phyloP scores from a whole-genome alignment of 371 early-diverging fungal genomes.

The Syncephalastrum monosporum region DNA sequence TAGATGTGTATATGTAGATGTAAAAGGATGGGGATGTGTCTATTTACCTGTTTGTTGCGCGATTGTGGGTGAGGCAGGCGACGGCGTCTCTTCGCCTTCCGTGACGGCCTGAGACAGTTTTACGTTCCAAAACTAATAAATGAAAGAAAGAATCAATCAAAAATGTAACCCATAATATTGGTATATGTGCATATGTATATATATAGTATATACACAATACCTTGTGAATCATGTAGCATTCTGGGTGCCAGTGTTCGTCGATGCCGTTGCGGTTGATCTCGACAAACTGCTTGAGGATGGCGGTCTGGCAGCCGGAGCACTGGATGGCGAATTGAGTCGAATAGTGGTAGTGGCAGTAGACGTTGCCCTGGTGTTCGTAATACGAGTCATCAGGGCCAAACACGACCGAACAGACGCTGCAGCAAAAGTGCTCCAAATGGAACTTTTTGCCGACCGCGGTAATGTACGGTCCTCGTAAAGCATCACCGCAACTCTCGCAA shows the following conservation, averaged over 20 bases:
- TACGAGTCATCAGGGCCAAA: conserved; percentile 96
- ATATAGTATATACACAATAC: conserved; percentile 13
- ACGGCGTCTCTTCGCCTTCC: neutral
- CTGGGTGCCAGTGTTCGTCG: conserved; percentile 96
- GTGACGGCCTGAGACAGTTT: conserved; percentile 44
- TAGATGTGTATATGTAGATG: too few species aligned
- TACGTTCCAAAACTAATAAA: conserved; percentile 77
- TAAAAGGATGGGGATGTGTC: too few species aligned
- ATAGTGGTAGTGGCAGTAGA: conserved; percentile 95
- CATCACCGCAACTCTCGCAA: conserved; percentile 87
- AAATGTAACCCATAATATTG: neutral
- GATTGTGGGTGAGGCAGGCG: too few species aligned
- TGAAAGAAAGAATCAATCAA: neutral
- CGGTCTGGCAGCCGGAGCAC: conserved; percentile 93
- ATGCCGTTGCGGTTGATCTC: conserved; percentile 82
- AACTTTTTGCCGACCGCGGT: conserved; percentile 90
- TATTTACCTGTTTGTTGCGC: too few species aligned
- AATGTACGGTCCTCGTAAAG: conserved; percentile 89
- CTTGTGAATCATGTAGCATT: conserved; percentile 98
- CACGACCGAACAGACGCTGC: conserved; percentile 86
- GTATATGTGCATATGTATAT: neutral
- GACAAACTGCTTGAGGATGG: conserved; percentile 93
- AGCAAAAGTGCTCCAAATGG: conserved; percentile 95
- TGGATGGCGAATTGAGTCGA: conserved; percentile 67
- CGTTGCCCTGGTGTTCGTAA: conserved; percentile 89